Percentiles rank a stretch among this genome's conserved stretches.
Conservation (phyloP, 495 filamentous ascomycete genomes). For the Penicillium lagena region DNA sequence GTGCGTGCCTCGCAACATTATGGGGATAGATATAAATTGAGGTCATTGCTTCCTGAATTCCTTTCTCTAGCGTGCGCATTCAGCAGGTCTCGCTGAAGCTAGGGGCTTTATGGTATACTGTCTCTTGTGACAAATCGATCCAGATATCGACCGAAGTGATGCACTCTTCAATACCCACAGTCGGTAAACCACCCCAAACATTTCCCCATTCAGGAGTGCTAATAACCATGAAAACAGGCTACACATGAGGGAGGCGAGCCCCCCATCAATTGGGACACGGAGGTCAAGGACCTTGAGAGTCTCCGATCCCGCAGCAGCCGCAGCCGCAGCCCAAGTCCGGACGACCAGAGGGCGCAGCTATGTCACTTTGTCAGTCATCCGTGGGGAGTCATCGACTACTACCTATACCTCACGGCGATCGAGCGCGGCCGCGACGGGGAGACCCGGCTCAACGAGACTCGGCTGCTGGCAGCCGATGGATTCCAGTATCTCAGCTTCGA, state of each 20-base stretch:
- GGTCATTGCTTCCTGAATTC: no score
- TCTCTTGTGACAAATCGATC: no score
- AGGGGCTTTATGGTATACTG: no score
- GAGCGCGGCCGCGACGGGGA: constrained; percentile 12
- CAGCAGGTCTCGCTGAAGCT: no score
- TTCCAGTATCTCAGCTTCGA: constrained; percentile 16
- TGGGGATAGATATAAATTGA: no score
- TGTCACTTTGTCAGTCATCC: constrained; percentile 14
- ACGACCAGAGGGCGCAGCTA: neutral
- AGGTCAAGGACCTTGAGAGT: neutral
- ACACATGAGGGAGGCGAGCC: neutral
- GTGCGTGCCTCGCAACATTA: no score
- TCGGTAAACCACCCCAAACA: no score
- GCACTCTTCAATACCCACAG: no score
- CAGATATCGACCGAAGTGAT: no score
- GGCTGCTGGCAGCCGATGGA: constrained; percentile 18
- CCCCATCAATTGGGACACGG: constrained; percentile 2
- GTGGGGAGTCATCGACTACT: constrained; percentile 30
- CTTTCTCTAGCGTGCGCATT: no score
- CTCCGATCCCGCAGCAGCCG: neutral
- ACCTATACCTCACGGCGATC: constrained; percentile 22
- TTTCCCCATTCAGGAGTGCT: no score
- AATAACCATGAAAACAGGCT: neutral
- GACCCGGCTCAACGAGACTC: constrained; percentile 10
- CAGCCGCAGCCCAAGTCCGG: neutral